Evolutionary conservation across 352 stramenopile genomes (phyloP), one percentile per base, ranked within the genome.

Genomic region (Globisporangium apiculatum): DNA sequence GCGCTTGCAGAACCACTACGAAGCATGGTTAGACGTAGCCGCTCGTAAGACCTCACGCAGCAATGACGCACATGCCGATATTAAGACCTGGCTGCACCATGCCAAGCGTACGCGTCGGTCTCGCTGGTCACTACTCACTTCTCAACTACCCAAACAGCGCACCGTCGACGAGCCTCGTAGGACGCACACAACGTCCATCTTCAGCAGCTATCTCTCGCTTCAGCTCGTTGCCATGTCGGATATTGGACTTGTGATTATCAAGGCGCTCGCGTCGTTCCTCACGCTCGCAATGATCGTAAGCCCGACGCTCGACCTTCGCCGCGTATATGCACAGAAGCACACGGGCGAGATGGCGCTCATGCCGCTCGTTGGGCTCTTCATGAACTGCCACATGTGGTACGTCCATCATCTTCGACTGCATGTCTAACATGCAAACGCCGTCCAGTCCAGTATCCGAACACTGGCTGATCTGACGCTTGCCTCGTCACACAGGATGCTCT

Each of bases 231-330:
- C 37, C 12, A 61, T 61, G 56, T n/a, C 31, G 18, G 31, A 61
- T 17, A 1, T 24, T 3, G 38, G 48, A 8, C 50, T 63, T 0
- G 14, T 58, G 49, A 5, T 63, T 14, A 31, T 63, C 36, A 63
- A 63, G 57, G 51, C 41, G 50, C 50, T 63, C 35, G 57, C 64
- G 60, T 65, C 68, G 3, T 24, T 62, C 17, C 55, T 69, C 14
- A 63, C 68, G 11, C 61, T 79, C 47, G 59, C 65, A 3, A 65
- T 69, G 11, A 71, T 79, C 42, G 53, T 74, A 2, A 65, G 61
- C 10, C 65, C 67, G 7, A 62, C 61, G 58, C 50, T 61, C 3
- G 64, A 67, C 31, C 35, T 58, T 8, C 45, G 47, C 7, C 38
- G 48, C 17, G 15, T 46, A 18, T 37, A 5, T 35, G 9, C 55